These are phyloP conservation scores for Euphorbia peplus DNA, from an alignment of 345 rosid species.

Conservation along the genomic window DNA sequence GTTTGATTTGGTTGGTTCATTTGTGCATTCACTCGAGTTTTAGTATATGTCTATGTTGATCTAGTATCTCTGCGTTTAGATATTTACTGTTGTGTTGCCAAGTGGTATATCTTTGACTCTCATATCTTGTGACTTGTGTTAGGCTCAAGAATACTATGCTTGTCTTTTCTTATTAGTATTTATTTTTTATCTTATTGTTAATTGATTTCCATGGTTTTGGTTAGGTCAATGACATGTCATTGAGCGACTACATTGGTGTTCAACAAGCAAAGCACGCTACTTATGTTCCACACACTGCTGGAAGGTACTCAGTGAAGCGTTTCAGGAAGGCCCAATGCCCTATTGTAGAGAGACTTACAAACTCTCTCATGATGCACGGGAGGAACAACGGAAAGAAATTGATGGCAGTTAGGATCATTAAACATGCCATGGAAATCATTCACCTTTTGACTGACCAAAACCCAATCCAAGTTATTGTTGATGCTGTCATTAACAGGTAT, in stretches of 20 bases:
- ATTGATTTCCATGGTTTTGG: not conserved
- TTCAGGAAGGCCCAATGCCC: slow-evolving; percentile 98
- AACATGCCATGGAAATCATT: slow-evolving; percentile 93
- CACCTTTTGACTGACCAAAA: slow-evolving; percentile 73
- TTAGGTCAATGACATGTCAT: slow-evolving; percentile 70
- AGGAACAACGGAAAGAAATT: slow-evolving; percentile 89
- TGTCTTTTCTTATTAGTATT: no score
- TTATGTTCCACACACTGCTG: slow-evolving; percentile 91
- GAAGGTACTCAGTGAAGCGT: slow-evolving; percentile 87
- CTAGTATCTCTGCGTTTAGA: no score
- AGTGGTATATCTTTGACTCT: no score
- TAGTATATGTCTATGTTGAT: no score
- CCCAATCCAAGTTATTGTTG: slow-evolving; percentile 90
- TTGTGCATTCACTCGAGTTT: no score
- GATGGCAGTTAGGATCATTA: slow-evolving; percentile 81
- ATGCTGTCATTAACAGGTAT: slow-evolving; percentile 88
- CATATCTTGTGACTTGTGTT: no score
- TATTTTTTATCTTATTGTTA: not conserved
- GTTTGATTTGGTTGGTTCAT: no score
- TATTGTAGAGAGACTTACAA: slow-evolving; percentile 86
- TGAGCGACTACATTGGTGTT: slow-evolving; percentile 72
- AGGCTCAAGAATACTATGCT: no score
- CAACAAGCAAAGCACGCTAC: slow-evolving; percentile 75
- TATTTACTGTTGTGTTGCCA: no score
- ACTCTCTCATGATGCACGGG: slow-evolving; percentile 96